Conservation (phyloP, 805 yeast genomes). For the Starmerella vaccinii region DNA sequence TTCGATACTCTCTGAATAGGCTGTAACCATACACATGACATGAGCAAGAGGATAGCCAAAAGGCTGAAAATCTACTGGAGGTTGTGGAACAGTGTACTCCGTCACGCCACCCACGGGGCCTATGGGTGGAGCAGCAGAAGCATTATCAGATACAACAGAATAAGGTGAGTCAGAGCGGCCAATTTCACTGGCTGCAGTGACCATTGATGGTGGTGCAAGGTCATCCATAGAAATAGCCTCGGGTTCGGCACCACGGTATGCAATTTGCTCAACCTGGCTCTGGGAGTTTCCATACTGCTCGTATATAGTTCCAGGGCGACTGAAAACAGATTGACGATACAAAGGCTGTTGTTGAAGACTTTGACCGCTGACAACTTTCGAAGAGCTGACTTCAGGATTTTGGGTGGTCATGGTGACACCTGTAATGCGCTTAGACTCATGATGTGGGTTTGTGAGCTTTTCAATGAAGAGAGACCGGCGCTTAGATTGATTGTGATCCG, state of each 20-base stretch:
- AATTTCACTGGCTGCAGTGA: neutral
- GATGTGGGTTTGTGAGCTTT: slow-evolving; percentile 16
- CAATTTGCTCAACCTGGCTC: slow-evolving; percentile 20
- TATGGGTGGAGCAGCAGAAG: slow-evolving; percentile 9
- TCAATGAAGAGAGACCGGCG: slow-evolving; percentile 22
- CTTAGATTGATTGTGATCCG: neutral
- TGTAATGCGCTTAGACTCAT: slow-evolving; percentile 15
- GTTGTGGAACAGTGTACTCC: slow-evolving; percentile 79
- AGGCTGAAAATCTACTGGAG: slow-evolving; percentile 82
- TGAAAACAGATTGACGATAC: slow-evolving; percentile 22
- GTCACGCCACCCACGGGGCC: slow-evolving; percentile 27
- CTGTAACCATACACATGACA: slow-evolving; percentile 69
- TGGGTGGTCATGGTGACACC: slow-evolving; percentile 30
- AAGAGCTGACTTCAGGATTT: slow-evolving; percentile 27
- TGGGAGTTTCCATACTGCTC: slow-evolving; percentile 15
- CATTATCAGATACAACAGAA: slow-evolving; percentile 4
- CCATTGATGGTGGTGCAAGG: slow-evolving; percentile 16
- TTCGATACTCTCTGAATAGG: slow-evolving; percentile 85
- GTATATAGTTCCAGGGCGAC: slow-evolving; percentile 7
- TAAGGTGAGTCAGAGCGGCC: slow-evolving; percentile 12
- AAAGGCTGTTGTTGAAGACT: slow-evolving; percentile 26
- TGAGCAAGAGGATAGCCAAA: slow-evolving; percentile 71
- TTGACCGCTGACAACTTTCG: slow-evolving; percentile 30
- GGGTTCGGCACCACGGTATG: slow-evolving; percentile 26
- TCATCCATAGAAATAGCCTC: slow-evolving; percentile 17